phyloP scores from a whole-genome alignment of 192 early-diverging fungal genomes.

The Helicostylum pulchrum region DNA sequence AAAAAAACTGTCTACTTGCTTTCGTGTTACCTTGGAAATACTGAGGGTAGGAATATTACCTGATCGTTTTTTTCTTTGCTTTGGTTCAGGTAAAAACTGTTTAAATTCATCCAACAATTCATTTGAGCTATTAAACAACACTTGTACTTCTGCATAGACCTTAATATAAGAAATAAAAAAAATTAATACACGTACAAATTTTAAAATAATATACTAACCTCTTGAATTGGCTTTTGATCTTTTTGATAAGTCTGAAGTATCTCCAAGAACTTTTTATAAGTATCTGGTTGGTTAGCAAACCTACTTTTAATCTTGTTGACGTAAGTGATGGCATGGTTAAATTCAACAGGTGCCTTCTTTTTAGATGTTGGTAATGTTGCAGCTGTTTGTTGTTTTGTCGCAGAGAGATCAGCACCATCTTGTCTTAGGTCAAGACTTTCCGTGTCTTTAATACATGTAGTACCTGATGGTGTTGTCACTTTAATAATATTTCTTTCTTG shows the following conservation, averaged over 20 bases:
- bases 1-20: neutral
- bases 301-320: slow-evolving; percentile 97
- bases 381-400: neutral
- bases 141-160: slow-evolving; percentile 92
- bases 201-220: slow-evolving; percentile 43
- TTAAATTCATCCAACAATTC: slow-evolving; percentile 97
- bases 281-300: slow-evolving; percentile 85
- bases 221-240: slow-evolving; percentile 91
- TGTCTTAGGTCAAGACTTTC: slow-evolving; percentile 16
- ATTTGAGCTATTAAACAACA: slow-evolving; percentile 77
- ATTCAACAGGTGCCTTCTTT: slow-evolving; percentile 81
- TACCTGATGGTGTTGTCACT: slow-evolving; percentile 82
- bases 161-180: slow-evolving; percentile 18
- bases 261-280: slow-evolving; percentile 94
- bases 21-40: slow-evolving; percentile 8
- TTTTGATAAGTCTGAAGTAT: slow-evolving; percentile 97
- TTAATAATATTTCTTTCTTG: slow-evolving; percentile 68
- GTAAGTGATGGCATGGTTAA: slow-evolving; percentile 97
- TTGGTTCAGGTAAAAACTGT: slow-evolving; percentile 86
- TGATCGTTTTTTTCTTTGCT: slow-evolving; percentile 7
- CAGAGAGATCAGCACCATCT: slow-evolving; percentile 32
- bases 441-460: slow-evolving; percentile 42
- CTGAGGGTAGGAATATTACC: slow-evolving; percentile 8
- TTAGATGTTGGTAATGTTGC: neutral
- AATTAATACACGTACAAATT: neutral